Evolutionary conservation across 2,329 filamentous ascomycete genomes (phyloP).

Genomic region (Colletotrichum cereale): DNA sequence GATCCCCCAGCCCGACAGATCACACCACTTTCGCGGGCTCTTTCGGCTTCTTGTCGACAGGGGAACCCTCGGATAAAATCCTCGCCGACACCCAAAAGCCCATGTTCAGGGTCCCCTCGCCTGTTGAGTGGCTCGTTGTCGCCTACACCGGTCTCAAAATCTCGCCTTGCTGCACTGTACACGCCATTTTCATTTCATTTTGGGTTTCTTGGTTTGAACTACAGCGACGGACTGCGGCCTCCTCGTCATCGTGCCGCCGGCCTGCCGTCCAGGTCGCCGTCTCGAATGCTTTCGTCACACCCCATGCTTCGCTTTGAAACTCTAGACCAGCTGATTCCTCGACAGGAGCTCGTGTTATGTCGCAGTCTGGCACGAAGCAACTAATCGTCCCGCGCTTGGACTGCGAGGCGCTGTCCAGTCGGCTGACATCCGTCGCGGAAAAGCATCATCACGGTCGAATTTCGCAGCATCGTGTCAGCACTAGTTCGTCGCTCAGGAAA

Average conservation of each 20-base stretch:
- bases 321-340: conserved; percentile 22
- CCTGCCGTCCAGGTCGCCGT: background rate
- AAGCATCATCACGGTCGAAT: background rate
- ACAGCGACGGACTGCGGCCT: background rate
- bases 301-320: conserved; percentile 23
- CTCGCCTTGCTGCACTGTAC: background rate
- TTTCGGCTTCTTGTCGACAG: conserved; percentile 17
- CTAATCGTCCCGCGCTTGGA: background rate
- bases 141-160: background rate
- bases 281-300: conserved; percentile 1
- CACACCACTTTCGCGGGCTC: conserved; percentile 38
- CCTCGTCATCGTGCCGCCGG: background rate
- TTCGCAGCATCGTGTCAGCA: background rate
- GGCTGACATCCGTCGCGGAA: background rate
- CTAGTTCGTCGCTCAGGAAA: background rate
- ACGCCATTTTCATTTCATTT: no score
- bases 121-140: background rate
- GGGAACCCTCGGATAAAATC: conserved; percentile 21
- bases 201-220: background rate
- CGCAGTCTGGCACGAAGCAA: background rate
- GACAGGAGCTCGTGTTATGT: conserved; percentile 27
- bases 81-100: conserved; percentile 4
- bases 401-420: background rate
- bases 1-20: conserved; percentile 28
- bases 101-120: background rate